Evolutionary conservation across 768 basidiomycete species (phyloP).

Genomic region (Coprinopsis sp.): DNA sequence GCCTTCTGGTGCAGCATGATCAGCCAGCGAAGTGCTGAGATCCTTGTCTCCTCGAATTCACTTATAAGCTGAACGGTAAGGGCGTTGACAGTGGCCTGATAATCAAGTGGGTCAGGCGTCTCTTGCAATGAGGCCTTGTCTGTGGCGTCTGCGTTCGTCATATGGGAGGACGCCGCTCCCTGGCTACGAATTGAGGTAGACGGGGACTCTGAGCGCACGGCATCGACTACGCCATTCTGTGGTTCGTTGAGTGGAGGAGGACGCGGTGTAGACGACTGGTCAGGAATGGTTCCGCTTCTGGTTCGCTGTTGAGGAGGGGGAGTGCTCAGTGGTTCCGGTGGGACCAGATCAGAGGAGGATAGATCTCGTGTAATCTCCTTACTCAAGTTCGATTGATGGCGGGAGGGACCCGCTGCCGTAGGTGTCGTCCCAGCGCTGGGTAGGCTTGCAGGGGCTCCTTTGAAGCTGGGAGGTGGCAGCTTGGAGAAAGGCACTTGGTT

Average conservation of each 20-base stretch:
- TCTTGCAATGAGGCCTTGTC: no score
- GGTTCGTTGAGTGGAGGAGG: constrained; percentile 15
- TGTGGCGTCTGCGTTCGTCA: constrained; percentile 20
- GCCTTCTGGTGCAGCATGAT: constrained; percentile 99
- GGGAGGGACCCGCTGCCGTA: constrained; percentile 20
- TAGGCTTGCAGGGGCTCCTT: constrained; percentile 24
- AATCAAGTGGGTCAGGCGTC: constrained; percentile 75
- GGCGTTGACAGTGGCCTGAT: constrained; percentile 87
- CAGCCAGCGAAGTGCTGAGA: constrained; percentile 95
- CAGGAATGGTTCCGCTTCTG: constrained; percentile 22
- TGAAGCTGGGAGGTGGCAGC: constrained; percentile 12
- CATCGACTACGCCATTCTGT: constrained; percentile 19
- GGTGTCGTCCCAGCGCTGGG: constrained; percentile 61
- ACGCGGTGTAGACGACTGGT: constrained; percentile 37
- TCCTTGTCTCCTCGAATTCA: constrained; percentile 94
- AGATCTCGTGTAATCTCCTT: constrained; percentile 43
- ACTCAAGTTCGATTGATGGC: constrained; percentile 42
- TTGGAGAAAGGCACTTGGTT: constrained; percentile 30
- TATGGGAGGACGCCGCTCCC: constrained; percentile 12
- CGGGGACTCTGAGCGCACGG: constrained; percentile 59
- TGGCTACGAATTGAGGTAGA: constrained; percentile 41
- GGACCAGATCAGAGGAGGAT: constrained; percentile 40
- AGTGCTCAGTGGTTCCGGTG: no score
- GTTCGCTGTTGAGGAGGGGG: constrained; percentile 17
- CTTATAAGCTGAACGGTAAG: constrained; percentile 91